Percentiles rank a stretch among this genome's conserved stretches.
phyloP scores from a whole-genome alignment of 768 basidiomycete genomes.

The Pleurotus giganteus region DNA sequence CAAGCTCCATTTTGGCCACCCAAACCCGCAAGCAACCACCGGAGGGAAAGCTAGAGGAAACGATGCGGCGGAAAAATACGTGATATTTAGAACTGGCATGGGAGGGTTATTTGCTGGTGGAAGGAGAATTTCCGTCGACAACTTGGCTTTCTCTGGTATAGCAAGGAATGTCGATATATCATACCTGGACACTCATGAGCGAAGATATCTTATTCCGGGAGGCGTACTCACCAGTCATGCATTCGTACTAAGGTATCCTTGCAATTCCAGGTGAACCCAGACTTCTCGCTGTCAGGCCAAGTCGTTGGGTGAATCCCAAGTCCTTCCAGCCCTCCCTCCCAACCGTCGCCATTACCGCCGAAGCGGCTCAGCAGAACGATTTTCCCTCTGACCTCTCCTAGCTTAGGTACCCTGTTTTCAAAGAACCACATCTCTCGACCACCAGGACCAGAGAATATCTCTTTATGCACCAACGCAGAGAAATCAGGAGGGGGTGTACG shows the following conservation, averaged over 20 bases:
- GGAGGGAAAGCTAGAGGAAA: constrained; percentile 82
- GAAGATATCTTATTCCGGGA: too few relatives aligned
- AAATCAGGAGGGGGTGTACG: constrained; percentile 47
- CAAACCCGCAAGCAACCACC: constrained; percentile 76
- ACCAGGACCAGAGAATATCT: constrained; percentile 56
- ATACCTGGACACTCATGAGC: constrained; percentile 75
- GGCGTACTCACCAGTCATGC: constrained; percentile 74
- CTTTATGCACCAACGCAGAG: constrained; percentile 62
- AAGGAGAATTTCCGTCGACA: constrained; percentile 53
- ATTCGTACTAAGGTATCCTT: constrained; percentile 66
- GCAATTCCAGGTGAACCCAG: constrained; percentile 79
- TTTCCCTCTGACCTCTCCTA: constrained; percentile 86
- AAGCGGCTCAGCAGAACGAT: constrained; percentile 86
- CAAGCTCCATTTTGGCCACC: constrained; percentile 72
- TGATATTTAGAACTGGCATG: constrained; percentile 59
- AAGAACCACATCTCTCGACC: constrained; percentile 75
- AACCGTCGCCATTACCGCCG: constrained; percentile 63
- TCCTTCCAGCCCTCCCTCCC: constrained; percentile 67
- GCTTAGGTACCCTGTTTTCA: constrained; percentile 72
- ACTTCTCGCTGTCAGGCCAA: constrained; percentile 80
- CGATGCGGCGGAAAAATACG: constrained; percentile 78
- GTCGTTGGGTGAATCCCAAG: constrained; percentile 83
- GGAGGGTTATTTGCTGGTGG: constrained; percentile 30
- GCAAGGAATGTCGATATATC: constrained; percentile 72
- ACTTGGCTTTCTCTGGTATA: constrained; percentile 78